Base-by-base conservation (phyloP, 345 rosid genomes). In the Angophora floribunda region DNA sequence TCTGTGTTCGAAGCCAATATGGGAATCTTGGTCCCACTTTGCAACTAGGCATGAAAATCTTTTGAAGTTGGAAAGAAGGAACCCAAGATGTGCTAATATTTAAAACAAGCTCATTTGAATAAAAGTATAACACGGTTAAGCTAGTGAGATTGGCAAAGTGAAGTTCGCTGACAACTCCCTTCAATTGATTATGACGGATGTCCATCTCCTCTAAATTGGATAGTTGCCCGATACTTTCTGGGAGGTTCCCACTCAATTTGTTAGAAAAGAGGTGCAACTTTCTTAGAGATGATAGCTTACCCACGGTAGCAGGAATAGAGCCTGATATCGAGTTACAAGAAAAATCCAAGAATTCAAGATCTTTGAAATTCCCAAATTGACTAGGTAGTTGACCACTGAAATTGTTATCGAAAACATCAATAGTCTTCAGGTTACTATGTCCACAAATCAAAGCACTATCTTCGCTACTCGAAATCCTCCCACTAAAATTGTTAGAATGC, bases 381-480 rank as follows among this genome's bases (percentile, higher is more conserved):
- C 11, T 59, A 14, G 67, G 15, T 2, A 59, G 67, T 2, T 59
- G 30, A 59, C 67, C 67, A 59, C 14, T 26, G 0, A 59, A 59
- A 59, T 59, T 59, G 1, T 59, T 59, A 14, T 30, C 7, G 0
- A 14, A 59, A 59, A 59, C 14, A 26, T 59, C 67, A 59, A 59
- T 59, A 1, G 4, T 59, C 67, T 59, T 26, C 0, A 59, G 0
- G 67, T 59, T 2, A 11, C 67, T 59, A 11, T 11, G 30, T 59
- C 30, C 67, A 59, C 67, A 59, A 59, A 59, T 26, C 30, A 59
- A 59, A 59, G 4, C 67, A 59, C 1, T 1, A 0, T 59, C 67
- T 11, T 26, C 0, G 0, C 4, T 59, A 1, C 0, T 6, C 0
- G 2, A 59, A 59, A 59, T 59, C 67, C 67, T 59, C 67, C 67